These are phyloP conservation scores for Wickerhamomyces subpelliculosus DNA, from an alignment of 805 yeast genomes.

Conservation along the genomic window DNA sequence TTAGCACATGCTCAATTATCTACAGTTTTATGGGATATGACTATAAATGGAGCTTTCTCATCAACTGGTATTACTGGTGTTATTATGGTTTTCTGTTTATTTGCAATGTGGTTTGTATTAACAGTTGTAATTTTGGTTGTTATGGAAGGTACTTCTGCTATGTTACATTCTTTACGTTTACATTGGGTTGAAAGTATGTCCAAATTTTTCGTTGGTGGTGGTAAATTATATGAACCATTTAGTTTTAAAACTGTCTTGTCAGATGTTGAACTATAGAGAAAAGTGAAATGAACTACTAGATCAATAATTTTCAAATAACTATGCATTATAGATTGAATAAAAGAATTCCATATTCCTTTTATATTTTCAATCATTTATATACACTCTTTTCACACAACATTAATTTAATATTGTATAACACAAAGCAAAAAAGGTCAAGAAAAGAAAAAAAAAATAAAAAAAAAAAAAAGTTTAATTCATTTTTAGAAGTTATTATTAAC, in stretches of 20 bases:
- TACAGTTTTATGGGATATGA: constrained; percentile 93
- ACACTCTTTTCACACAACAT: too few relatives aligned
- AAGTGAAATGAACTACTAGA: too few relatives aligned
- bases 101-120: constrained; percentile 90
- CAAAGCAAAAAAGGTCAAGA: too few relatives aligned
- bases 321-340: too few relatives aligned
- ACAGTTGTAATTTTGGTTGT: constrained; percentile 87
- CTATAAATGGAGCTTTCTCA: constrained; percentile 69
- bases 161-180: constrained; percentile 94
- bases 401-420: too few relatives aligned
- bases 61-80: constrained; percentile 58
- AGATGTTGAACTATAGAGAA: too few relatives aligned
- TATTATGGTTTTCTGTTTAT: constrained; percentile 64
- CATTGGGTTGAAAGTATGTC: constrained; percentile 99
- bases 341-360: too few relatives aligned
- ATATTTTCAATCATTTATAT: too few relatives aligned
- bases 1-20: constrained; percentile 97
- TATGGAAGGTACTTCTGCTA: constrained; percentile 99
- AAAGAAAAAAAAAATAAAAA: not conserved
- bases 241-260: constrained; percentile 38
- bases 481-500: not conserved
- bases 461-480: constrained; percentile 1
- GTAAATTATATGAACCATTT: constrained; percentile 82
- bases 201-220: constrained; percentile 96
- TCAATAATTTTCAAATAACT: too few relatives aligned